Base-by-base conservation (phyloP, 2,329 filamentous ascomycete genomes). In the Elsinoe australis region DNA sequence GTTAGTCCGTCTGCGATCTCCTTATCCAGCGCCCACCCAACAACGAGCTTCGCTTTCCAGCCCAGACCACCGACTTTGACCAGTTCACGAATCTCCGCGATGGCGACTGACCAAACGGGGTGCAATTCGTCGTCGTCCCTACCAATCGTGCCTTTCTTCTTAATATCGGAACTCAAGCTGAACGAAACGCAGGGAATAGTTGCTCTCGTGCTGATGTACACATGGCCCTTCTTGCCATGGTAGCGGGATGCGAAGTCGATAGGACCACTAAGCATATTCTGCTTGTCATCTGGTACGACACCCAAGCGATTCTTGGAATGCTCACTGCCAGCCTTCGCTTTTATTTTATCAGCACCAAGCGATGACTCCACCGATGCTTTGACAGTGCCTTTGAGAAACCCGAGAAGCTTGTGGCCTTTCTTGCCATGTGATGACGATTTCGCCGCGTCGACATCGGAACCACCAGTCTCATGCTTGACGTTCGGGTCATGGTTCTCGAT, bases 41-140 rank as follows among this genome's bases (percentile, higher is more conserved):
- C 83, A 1, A 92, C 74, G 42, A 92, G 67, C 68, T 87, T 90
- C 1, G 80, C 80, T 66, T 92, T 94, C 86, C 86, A 94, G 0
- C 86, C 85, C 28, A 89, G 71, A 0, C 87, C 87, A 3, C 87
- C 86, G 1, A 89, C 70, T 66, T 94, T 94, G 62, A 80, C 83
- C 47, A 94, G 60, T 62, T 89, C 85, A 44, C 63, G 68, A 36
- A 94, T 82, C 12, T 90, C 83, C 0, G 73, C 73, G 3, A 92
- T 74, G 0, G 84, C 73, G 0, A 92, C 71, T 4, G 75, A 81
- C 77, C 85, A 94, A 0, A 77, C 64, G 0, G 84, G 79, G 50
- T 75, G 67, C 18, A 74, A 55, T 32, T 76, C 71, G 51, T 75
- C 70, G 18, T 80, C 74, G 3, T 47, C 67, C 59, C 58, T 71